These are phyloP conservation scores for Colletotrichum echinochloae DNA, from an alignment of 2,329 filamentous ascomycete genomes.

Conservation along the genomic window DNA sequence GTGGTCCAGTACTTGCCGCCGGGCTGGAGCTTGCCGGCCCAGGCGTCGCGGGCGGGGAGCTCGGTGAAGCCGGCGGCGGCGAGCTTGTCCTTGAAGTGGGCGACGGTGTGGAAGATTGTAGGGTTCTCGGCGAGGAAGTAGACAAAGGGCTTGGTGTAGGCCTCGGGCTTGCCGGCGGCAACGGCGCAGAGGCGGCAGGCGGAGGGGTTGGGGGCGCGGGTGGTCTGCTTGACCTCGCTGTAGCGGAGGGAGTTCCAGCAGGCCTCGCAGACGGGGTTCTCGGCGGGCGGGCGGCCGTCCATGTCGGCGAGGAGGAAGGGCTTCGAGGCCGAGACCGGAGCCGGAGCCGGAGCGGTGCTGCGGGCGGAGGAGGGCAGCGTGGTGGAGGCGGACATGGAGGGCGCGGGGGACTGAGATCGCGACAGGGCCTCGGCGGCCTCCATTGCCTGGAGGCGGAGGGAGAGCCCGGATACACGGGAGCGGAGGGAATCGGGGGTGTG, in stretches of 20 bases:
- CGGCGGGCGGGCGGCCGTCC: conserved; percentile 50
- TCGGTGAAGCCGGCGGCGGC: conserved; percentile 78
- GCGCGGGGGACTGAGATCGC: conserved; percentile 43
- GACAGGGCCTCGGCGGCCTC: conserved; percentile 41
- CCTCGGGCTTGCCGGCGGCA: conserved; percentile 63
- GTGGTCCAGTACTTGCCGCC: conserved; percentile 92
- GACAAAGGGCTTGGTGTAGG: conserved; percentile 86
- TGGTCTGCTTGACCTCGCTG: conserved; percentile 37
- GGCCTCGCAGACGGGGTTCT: conserved; percentile 46
- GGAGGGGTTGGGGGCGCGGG: conserved; percentile 39
- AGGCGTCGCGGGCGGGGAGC: conserved; percentile 83
- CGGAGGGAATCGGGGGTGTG: conserved; percentile 59
- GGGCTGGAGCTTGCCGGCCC: conserved; percentile 76
- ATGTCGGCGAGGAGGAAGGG: conserved; percentile 64
- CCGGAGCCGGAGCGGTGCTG: conserved; percentile 13
- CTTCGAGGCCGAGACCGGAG: conserved; percentile 20
- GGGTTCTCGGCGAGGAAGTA: conserved; percentile 91
- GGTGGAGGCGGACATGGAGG: conserved; percentile 45
- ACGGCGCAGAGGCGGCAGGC: conserved; percentile 54
- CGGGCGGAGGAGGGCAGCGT: conserved; percentile 28
- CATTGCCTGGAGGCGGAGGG: conserved; percentile 56
- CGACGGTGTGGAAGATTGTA: conserved; percentile 91
- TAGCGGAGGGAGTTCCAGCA: conserved; percentile 41
- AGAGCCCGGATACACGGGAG: conserved; percentile 58
- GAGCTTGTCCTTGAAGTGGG: conserved; percentile 80